Base-by-base conservation (phyloP, 2,329 filamentous ascomycete genomes). In the Aspergillus clavatus region DNA sequence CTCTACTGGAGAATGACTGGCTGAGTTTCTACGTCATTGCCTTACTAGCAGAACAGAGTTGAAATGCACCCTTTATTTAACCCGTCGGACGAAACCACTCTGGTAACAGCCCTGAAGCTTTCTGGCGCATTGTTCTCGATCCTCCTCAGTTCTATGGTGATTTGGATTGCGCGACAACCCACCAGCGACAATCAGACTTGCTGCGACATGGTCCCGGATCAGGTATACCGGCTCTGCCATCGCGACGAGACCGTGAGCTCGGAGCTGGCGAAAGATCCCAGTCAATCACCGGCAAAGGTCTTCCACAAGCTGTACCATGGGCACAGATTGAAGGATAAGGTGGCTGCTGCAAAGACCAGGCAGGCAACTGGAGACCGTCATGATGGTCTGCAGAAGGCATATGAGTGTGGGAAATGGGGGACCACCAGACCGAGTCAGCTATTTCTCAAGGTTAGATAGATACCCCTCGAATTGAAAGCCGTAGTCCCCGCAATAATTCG, bases 331-430 rank as follows among this genome's bases (percentile, higher is more conserved):
- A 56, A 26, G 45, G 64, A 43, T 50, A 57, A 14, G 52, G 60
- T 37, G 51, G 57, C 3, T 55, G 58, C n/a, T n/a, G n/a, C n/a
- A n/a, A n/a, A 40, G 42, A 52, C 22, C 41, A 56, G 12, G 55
- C 52, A 11, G 42, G 51, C 3, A 24, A 44, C 22, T 29, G 46
- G 53, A 45, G 31, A 56, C 43, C 16, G 58, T 46, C 42, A 62
- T 2, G 71, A 76, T 38, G 74, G 77, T 23, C 59, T 86, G 21
- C 65, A 78, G 29, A 73, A 69, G 36, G 82, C 82, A 1, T 66
- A 68, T 6, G 59, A 73, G 44, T 88, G 84, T 59, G 86, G 86
- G 2, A 80, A 78, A 42, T 90, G 85, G 79, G 84, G 83, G 0
- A 60, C 73, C 0, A 73, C 75, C 1, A 65, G 72, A 41, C 87